These are phyloP conservation scores for Begonia fuchsioides DNA, from an alignment of 306 rosid genomes.

Conservation along the genomic window DNA sequence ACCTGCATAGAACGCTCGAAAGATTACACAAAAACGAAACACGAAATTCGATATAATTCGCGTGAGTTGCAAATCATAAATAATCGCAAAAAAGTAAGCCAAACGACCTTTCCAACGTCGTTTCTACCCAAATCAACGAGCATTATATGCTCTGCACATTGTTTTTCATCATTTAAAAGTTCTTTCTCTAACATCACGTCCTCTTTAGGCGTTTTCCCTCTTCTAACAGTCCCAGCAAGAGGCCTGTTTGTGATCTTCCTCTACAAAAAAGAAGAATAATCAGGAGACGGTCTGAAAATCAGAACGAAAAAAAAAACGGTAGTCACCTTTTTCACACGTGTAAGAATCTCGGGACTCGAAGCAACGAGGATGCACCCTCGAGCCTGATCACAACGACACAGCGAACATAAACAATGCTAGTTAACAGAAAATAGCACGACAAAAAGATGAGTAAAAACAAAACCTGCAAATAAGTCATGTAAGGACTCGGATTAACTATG, in stretches of 20 bases:
- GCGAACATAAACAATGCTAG: constrained; percentile 7
- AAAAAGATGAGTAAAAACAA: constrained; percentile 7
- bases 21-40: neutral
- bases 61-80: too few relatives aligned
- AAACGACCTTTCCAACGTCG: constrained; percentile 82
- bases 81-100: constrained; percentile 1
- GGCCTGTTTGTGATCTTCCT: constrained; percentile 67
- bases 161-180: constrained; percentile 76
- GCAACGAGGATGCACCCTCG: constrained; percentile 94
- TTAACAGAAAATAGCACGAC: neutral
- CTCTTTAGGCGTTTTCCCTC: constrained; percentile 84
- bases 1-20: constrained; percentile 39
- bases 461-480: constrained; percentile 95
- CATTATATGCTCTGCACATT: constrained; percentile 89
- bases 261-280: constrained; percentile 23
- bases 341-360: constrained; percentile 97
- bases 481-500: constrained; percentile 94
- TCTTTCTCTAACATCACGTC: constrained; percentile 69
- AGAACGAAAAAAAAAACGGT: neutral
- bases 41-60: neutral
- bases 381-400: constrained; percentile 38
- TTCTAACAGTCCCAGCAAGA: constrained; percentile 89
- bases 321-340: constrained; percentile 72
- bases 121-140: constrained; percentile 93
- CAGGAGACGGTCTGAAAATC: neutral